These are phyloP conservation scores for Salvia rosmarinus DNA, from an alignment of 257 asterid species.

Conservation along the genomic window DNA sequence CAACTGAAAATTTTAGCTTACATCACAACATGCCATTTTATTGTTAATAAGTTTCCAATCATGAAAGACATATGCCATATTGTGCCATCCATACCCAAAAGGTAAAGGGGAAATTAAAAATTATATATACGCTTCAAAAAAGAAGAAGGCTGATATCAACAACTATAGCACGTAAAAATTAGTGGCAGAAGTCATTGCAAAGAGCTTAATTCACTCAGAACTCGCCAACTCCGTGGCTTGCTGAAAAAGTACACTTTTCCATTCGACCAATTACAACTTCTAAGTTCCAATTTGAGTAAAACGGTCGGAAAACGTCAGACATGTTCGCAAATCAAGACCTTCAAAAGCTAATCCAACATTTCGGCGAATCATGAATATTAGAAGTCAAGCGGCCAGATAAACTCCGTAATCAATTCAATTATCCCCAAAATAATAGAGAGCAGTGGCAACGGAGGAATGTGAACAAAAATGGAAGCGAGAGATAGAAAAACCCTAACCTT, in stretches of 20 bases:
- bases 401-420: constrained; percentile 7
- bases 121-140: neutral
- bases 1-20: constrained; percentile 12
- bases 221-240: constrained; percentile 4
- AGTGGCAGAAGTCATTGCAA: constrained; percentile 17
- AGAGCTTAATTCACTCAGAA: constrained; percentile 13
- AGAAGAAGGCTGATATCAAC: neutral
- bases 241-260: neutral
- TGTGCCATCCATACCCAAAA: neutral
- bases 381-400: constrained; percentile 4
- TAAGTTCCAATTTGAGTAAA: constrained; percentile 23
- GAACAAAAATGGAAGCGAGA: neutral
- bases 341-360: constrained; percentile 25
- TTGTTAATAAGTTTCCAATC: neutral
- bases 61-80: constrained; percentile 7
- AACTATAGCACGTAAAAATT: neutral
- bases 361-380: neutral
- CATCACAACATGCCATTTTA: constrained; percentile 10
- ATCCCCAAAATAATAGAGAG: neutral
- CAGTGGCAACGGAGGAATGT: neutral
- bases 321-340: constrained; percentile 16
- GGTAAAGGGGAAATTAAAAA: neutral
- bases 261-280: constrained; percentile 12
- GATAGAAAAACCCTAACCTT: constrained; percentile 50
- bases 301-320: neutral